Evolutionary conservation across 2,329 filamentous ascomycete genomes (phyloP), one percentile per base, ranked within the genome.

Genomic region (Exutisphaerella laricina): DNA sequence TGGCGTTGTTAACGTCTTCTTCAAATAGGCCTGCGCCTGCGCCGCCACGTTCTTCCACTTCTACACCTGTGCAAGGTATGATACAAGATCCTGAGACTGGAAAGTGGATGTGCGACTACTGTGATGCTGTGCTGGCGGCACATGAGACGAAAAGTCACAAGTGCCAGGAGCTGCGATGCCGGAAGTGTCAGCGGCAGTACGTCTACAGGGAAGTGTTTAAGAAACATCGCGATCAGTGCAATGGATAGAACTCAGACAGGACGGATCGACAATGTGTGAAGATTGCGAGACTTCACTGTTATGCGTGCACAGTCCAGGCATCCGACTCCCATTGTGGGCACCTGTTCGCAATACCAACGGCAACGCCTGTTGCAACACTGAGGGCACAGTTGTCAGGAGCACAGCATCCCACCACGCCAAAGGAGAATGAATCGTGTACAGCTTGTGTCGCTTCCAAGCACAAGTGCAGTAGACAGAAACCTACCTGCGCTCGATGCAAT

Each of bases 171-270:
- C 37, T 40, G 13, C 7, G 26, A 17, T 40, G 37, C 22, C 13
- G 26, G 10, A 40, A 40, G 26, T 40, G 37, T 14, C n/a, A 16
- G n/a, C 18, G 29, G 12, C 37, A 40, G 16, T 40, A 40, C 18
- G 26, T 40, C 3, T 40, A 40, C 31, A 25, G 37, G 26, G 37
- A 40, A n/a, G 37, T 40, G 4, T 40, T 40, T 14, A 40, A 40
- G 26, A 40, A 40, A 26, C 37, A 40, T 21, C 8, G 26, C 4
- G 37, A 40, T 28, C 8, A 14, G 5, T 40, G 37, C 21, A n/a
- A 18, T 3, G 37, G 37, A 20, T 40, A 39, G 35, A 23, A 18
- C 8, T 23, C 8, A 12, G 14, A 17, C n/a, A n/a, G n/a, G n/a
- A n/a, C n/a, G n/a, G n/a, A n/a, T n/a, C n/a, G n/a, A n/a, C n/a